Evolutionary conservation across 805 yeast genomes (phyloP).

Genomic region (Danielozyma ontarioensis): DNA sequence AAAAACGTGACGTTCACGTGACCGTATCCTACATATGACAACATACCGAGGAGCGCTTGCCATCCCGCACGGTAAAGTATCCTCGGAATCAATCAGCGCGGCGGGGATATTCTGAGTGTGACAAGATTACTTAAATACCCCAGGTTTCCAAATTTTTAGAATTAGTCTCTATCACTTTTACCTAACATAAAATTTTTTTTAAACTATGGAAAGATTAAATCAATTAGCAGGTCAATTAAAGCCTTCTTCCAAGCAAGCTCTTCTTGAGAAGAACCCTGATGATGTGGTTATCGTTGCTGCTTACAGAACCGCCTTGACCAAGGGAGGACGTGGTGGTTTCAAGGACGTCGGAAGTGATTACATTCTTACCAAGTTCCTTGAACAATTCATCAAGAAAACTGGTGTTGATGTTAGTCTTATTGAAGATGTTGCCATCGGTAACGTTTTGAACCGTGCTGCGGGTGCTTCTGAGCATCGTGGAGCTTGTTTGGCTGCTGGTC

Average conservation of each 20-base stretch:
- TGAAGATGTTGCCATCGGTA: conserved; percentile 87
- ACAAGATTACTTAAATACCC: not conserved
- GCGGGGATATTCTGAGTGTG: not conserved
- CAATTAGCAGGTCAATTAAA: conserved; percentile 41
- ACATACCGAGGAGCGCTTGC: too few species aligned
- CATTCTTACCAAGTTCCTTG: conserved; percentile 59
- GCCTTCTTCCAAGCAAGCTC: conserved; percentile 36
- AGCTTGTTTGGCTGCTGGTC: conserved; percentile 85
- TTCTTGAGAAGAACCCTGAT: conserved; percentile 60
- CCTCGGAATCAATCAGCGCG: not conserved
- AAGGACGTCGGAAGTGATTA: conserved; percentile 81
- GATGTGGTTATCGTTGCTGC: conserved; percentile 92
- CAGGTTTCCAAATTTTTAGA: not conserved
- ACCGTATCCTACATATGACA: too few species aligned
- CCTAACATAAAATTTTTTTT: too few species aligned
- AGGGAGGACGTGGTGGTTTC: conserved; percentile 82
- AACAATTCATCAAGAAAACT: conserved; percentile 53
- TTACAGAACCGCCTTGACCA: conserved; percentile 84
- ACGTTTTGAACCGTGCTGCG: conserved; percentile 87
- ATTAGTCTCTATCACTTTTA: not conserved
- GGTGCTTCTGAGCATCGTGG: conserved; percentile 95
- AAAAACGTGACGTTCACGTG: too few species aligned
- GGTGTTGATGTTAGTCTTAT: conserved; percentile 48
- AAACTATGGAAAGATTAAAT: conserved; percentile 40
- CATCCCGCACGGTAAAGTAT: too few species aligned